A percentile compares a stretch with the other conserved stretches of the same genome.
Evolutionary conservation across 2,329 filamentous ascomycete species (phyloP).

Genomic region (Colletotrichum falcatum): DNA sequence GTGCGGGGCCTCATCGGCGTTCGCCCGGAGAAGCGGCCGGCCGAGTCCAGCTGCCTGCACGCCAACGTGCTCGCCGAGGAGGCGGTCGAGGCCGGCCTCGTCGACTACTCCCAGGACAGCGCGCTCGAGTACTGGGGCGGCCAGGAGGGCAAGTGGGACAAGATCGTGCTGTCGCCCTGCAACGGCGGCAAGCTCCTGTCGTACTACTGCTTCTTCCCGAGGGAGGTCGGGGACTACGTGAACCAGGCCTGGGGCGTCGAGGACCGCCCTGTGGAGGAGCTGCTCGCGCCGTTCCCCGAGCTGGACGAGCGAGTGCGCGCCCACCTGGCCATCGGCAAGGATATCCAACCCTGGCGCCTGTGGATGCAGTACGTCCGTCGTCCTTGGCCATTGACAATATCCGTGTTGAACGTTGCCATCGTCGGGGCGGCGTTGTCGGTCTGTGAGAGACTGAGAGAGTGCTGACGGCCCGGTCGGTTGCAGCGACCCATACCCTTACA

Average conservation of each 20-base stretch:
- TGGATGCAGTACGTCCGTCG: constrained; percentile 70
- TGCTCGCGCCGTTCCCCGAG: constrained; percentile 70
- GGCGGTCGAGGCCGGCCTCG: constrained; percentile 69
- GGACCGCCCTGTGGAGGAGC: constrained; percentile 65
- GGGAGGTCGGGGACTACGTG: constrained; percentile 69
- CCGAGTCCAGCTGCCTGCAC: constrained; percentile 72
- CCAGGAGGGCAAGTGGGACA: constrained; percentile 71
- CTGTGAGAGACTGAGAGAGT: no score
- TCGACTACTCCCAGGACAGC: constrained; percentile 70
- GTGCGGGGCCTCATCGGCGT: constrained; percentile 74
- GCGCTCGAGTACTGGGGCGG: constrained; percentile 80
- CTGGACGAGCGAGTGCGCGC: constrained; percentile 68
- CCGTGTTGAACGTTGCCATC: no score
- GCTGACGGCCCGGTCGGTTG: no score
- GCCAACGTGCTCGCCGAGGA: constrained; percentile 72
- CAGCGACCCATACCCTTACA: constrained; percentile 65
- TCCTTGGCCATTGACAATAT: no score
- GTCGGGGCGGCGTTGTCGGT: no score
- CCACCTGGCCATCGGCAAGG: constrained; percentile 70
- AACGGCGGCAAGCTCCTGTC: constrained; percentile 73
- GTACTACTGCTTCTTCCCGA: constrained; percentile 78
- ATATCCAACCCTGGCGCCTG: constrained; percentile 75
- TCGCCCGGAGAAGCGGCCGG: constrained; percentile 67
- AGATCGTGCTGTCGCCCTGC: constrained; percentile 78
- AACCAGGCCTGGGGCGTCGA: constrained; percentile 70